Percentiles rank a stretch among this genome's conserved stretches.
Conservation (phyloP, 2,329 filamentous ascomycete species). For the Xylaria multiplex region DNA sequence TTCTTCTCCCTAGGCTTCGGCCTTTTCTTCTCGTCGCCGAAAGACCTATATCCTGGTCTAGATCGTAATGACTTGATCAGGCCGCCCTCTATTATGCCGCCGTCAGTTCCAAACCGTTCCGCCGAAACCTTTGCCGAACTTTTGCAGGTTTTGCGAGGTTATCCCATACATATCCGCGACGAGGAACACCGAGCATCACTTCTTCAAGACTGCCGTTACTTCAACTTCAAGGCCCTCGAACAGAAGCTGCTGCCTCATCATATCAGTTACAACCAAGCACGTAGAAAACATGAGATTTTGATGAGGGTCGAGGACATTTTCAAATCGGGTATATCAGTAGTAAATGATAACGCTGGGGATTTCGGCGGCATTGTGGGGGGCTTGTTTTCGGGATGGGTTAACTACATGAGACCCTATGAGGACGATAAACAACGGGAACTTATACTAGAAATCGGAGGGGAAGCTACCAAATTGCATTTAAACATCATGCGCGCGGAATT, state of each 20-base stretch:
- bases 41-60: constrained; percentile 86
- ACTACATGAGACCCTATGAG: constrained; percentile 86
- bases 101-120: constrained; percentile 80
- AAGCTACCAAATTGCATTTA: constrained; percentile 60
- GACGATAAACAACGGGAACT: constrained; percentile 79
- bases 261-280: constrained; percentile 77
- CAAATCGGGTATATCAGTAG: constrained; percentile 81
- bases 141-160: constrained; percentile 83
- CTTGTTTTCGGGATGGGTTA: constrained; percentile 65
- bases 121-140: constrained; percentile 88
- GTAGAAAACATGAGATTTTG: constrained; percentile 77
- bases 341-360: constrained; percentile 55
- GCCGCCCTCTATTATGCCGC: constrained; percentile 86
- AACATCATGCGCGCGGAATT: constrained; percentile 73
- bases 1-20: constrained; percentile 94
- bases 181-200: constrained; percentile 81
- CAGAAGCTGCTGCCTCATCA: constrained; percentile 83
- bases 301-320: constrained; percentile 87
- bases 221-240: constrained; percentile 90
- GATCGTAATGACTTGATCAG: constrained; percentile 81
- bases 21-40: constrained; percentile 83
- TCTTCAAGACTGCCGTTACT: constrained; percentile 88
- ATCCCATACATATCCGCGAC: constrained; percentile 79
- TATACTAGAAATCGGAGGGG: constrained; percentile 80
- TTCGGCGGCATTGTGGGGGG: constrained; percentile 42